Percentiles rank a stretch among this genome's conserved stretches.
These are phyloP conservation scores for Ogataea allantospora DNA, from an alignment of 805 yeast species.

Conservation along the genomic window DNA sequence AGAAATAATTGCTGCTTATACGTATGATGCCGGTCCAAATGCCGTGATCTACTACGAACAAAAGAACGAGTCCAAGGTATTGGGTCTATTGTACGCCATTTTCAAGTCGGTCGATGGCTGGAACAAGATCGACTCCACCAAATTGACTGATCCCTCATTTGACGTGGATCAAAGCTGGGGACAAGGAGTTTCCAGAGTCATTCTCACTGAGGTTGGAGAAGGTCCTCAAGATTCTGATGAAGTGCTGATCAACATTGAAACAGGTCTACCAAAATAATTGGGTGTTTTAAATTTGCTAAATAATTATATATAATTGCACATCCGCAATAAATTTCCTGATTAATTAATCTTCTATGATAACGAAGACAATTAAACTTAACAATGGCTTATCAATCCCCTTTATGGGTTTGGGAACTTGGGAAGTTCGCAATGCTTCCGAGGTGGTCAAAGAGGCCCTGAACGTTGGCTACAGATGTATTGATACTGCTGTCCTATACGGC, in stretches of 20 bases:
- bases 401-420: slow-evolving; percentile 52
- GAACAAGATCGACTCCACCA: slow-evolving; percentile 37
- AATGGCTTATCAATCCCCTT: slow-evolving; percentile 53
- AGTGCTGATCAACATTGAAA: slow-evolving; percentile 50
- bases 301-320: neutral
- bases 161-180: slow-evolving; percentile 32
- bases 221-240: slow-evolving; percentile 72
- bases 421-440: slow-evolving; percentile 36
- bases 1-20: slow-evolving; percentile 83
- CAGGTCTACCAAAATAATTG: slow-evolving; percentile 58
- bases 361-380: slow-evolving; percentile 39
- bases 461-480: slow-evolving; percentile 46
- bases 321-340: slow-evolving; percentile 1
- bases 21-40: slow-evolving; percentile 99
- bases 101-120: slow-evolving; percentile 69
- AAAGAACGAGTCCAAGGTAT: slow-evolving; percentile 68
- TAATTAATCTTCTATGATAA: slow-evolving; percentile 3
- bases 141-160: slow-evolving; percentile 19
- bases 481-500: slow-evolving; percentile 47
- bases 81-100: slow-evolving; percentile 64
- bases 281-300: neutral
- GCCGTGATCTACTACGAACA: slow-evolving; percentile 90
- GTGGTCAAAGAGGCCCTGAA: slow-evolving; percentile 44
- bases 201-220: slow-evolving; percentile 80
- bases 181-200: slow-evolving; percentile 75